A percentile compares a stretch with the other conserved stretches of the same genome.
Evolutionary conservation across 176 grass and related monocot genomes (phyloP).

Genomic region (Ensete ventricosum): DNA sequence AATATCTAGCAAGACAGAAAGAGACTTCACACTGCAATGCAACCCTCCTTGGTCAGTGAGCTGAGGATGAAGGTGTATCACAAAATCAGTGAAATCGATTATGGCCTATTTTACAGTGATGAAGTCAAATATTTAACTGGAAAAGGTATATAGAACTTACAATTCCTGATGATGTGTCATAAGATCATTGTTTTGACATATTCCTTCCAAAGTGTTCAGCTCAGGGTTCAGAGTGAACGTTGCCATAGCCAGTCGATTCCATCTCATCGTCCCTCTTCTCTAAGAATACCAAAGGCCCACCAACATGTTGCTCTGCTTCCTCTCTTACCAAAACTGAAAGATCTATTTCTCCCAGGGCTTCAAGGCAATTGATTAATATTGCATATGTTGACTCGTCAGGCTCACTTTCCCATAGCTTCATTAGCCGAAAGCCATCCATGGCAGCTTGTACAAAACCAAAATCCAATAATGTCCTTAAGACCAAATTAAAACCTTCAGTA

Average conservation of each 20-base stretch:
- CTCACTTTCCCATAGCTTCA: conserved; percentile 73
- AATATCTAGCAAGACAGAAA: too few species aligned
- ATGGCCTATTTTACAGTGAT: too few species aligned
- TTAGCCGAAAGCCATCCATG: conserved; percentile 66
- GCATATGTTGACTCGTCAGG: conserved; percentile 56
- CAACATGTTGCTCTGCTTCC: conserved; percentile 53
- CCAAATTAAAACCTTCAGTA: conserved; percentile 64
- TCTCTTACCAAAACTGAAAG: conserved; percentile 37
- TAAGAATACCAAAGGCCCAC: conserved; percentile 39
- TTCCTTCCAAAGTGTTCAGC: not conserved
- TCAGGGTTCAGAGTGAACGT: not conserved
- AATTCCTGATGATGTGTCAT: not conserved
- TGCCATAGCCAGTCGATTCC: not conserved
- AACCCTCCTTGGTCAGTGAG: too few species aligned
- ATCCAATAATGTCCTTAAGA: conserved; percentile 47
- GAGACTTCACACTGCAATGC: too few species aligned
- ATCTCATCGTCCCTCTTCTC: conserved; percentile 29
- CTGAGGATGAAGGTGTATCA: too few species aligned
- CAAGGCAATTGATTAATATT: conserved; percentile 51
- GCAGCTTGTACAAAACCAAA: conserved; percentile 44
- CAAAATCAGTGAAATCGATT: too few species aligned
- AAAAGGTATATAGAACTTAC: not conserved
- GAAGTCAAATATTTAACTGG: too few species aligned
- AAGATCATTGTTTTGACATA: not conserved
- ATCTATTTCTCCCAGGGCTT: conserved; percentile 45